Conservation (phyloP, 2,329 filamentous ascomycete genomes). For the Microcyclosporella mali region DNA sequence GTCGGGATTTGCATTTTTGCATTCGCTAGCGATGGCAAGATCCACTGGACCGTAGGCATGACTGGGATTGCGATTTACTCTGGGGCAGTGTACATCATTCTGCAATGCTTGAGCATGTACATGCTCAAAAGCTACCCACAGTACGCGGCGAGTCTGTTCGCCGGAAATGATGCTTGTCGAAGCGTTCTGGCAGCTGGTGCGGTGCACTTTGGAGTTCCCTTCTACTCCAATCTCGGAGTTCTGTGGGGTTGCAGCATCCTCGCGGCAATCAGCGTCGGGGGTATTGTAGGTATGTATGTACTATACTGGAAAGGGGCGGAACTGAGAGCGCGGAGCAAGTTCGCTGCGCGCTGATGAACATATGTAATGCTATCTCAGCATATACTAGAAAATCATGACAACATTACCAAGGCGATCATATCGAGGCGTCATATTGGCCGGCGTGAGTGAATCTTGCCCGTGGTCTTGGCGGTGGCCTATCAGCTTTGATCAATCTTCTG, state of each 20-base stretch:
- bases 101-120: slow-evolving; percentile 26
- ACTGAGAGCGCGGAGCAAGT: background rate
- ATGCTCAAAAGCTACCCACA: too few relatives aligned
- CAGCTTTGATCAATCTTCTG: too few relatives aligned
- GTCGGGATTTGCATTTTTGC: slow-evolving; percentile 30
- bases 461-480: too few relatives aligned
- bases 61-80: slow-evolving; percentile 36
- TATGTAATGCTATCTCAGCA: background rate
- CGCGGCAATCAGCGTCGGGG: slow-evolving; percentile 35
- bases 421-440: too few relatives aligned
- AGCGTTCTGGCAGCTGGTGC: slow-evolving; percentile 53
- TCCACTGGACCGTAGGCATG: slow-evolving; percentile 37
- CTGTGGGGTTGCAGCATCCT: slow-evolving; percentile 52
- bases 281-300: slow-evolving; percentile 1
- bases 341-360: background rate
- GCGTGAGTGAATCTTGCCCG: too few relatives aligned
- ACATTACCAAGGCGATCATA: too few relatives aligned
- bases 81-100: slow-evolving; percentile 34
- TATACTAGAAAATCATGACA: background rate
- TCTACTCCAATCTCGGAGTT: slow-evolving; percentile 51
- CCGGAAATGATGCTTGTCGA: slow-evolving; percentile 54
- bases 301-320: background rate
- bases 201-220: slow-evolving; percentile 53
- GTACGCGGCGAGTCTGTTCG: slow-evolving; percentile 35
- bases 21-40: slow-evolving; percentile 22